Percentiles rank a stretch among this genome's conserved stretches.
Evolutionary conservation across 345 rosid genomes (phyloP).

Genomic region (Populus nigra): DNA sequence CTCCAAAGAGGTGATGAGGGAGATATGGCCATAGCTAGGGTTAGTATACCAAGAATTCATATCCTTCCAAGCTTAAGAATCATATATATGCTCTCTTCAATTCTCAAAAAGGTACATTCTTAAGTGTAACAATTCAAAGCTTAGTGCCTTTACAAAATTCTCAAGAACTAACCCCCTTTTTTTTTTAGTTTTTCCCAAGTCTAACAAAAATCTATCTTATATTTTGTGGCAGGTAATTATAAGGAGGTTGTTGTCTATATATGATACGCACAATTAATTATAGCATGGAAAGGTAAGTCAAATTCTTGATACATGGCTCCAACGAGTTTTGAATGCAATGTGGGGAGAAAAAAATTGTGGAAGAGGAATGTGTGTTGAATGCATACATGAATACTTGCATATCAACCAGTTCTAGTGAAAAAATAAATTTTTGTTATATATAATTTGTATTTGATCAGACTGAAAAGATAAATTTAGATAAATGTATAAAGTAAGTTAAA

Average conservation of each 20-base stretch:
- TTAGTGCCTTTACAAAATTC: neutral
- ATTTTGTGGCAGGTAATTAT: neutral
- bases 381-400: no score
- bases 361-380: no score
- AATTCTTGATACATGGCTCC: neutral
- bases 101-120: neutral
- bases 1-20: constrained; percentile 16
- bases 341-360: no score
- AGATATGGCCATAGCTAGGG: neutral
- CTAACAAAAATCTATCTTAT: neutral
- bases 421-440: no score
- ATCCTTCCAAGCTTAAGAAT: neutral
- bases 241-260: neutral
- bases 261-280: neutral
- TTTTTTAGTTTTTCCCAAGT: no score
- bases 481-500: no score
- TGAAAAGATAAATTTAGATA: no score
- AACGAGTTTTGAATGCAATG: no score
- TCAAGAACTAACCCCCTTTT: neutral
- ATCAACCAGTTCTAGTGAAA: no score
- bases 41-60: neutral
- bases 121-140: neutral
- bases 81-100: constrained; percentile 4
- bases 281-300: neutral
- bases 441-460: no score